phyloP scores from a whole-genome alignment of 2,329 filamentous ascomycete genomes.

The Curvularia spicifera region DNA sequence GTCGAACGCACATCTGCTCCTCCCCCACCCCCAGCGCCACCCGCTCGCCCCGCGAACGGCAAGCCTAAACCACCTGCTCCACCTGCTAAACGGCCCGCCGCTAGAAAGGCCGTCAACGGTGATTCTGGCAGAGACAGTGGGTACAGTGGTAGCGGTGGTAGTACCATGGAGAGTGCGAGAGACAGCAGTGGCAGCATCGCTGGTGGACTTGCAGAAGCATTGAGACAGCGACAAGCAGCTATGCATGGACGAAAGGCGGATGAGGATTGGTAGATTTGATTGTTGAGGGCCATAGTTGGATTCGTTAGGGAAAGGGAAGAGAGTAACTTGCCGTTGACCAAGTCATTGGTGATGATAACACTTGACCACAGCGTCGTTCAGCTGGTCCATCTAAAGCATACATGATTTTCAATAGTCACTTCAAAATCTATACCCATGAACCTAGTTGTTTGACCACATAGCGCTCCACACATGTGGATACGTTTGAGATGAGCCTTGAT shows the following conservation, averaged over 20 bases:
- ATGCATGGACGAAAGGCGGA: constrained; percentile 53
- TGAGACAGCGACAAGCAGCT: constrained; percentile 57
- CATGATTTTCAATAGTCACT: not conserved
- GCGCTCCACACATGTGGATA: not conserved
- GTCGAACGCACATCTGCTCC: constrained; percentile 63
- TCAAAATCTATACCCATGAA: not conserved
- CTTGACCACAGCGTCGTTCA: not conserved
- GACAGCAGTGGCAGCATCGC: constrained; percentile 54
- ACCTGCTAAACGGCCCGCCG: constrained; percentile 78
- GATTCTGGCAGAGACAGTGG: constrained; percentile 70
- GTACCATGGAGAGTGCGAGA: constrained; percentile 46
- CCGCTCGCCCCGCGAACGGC: constrained; percentile 67
- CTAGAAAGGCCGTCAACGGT: constrained; percentile 69
- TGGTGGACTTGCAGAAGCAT: constrained; percentile 58
- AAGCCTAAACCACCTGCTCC: constrained; percentile 79
- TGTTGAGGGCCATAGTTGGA: not conserved
- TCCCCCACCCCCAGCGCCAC: constrained; percentile 54
- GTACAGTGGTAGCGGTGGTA: constrained; percentile 52
- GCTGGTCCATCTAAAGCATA: not conserved
- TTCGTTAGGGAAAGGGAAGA: not conserved
- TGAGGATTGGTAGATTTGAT: constrained; percentile 42
- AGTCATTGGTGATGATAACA: constrained; percentile 3
- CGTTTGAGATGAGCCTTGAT: not conserved
- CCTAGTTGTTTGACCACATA: not conserved
- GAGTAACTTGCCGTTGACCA: not conserved